Evolutionary conservation across 345 rosid species (phyloP).

Genomic region (Reutealis trisperma): DNA sequence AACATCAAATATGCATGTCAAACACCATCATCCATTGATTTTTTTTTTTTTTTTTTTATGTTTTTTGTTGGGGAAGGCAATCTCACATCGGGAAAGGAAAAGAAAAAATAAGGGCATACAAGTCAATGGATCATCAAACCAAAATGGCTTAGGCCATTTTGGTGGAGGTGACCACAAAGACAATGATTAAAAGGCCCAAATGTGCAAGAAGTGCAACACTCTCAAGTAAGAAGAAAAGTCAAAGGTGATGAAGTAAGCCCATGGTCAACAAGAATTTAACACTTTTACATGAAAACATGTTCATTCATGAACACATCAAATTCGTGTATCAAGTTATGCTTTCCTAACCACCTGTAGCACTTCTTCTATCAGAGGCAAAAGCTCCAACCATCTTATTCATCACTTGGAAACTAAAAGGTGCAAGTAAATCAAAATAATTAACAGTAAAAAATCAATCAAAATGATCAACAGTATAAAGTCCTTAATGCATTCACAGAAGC

Average conservation of each 20-base stretch:
- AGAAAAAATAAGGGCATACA: no score
- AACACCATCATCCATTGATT: neutral
- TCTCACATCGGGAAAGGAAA: no score
- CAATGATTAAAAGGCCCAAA: no score
- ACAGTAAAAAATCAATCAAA: neutral
- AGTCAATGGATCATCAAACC: no score
- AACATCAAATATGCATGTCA: neutral
- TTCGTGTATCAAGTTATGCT: neutral
- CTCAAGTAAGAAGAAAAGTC: no score
- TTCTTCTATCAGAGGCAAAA: neutral
- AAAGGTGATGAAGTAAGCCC: no score
- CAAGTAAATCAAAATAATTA: neutral
- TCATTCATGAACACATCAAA: neutral
- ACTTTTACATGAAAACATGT: neutral
- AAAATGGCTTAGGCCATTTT: no score
- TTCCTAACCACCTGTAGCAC: neutral
- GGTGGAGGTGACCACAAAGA: no score
- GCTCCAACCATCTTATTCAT: neutral
- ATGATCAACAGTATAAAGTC: neutral
- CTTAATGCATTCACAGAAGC: neutral
- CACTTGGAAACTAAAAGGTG: neutral
- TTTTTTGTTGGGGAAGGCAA: no score
- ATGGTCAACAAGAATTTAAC: no score
- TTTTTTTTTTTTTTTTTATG: no score
- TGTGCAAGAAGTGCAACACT: no score